Percentiles rank a stretch among this genome's conserved stretches.
These are phyloP conservation scores for Candida morakotiae DNA, from an alignment of 805 yeast genomes.

Conservation along the genomic window DNA sequence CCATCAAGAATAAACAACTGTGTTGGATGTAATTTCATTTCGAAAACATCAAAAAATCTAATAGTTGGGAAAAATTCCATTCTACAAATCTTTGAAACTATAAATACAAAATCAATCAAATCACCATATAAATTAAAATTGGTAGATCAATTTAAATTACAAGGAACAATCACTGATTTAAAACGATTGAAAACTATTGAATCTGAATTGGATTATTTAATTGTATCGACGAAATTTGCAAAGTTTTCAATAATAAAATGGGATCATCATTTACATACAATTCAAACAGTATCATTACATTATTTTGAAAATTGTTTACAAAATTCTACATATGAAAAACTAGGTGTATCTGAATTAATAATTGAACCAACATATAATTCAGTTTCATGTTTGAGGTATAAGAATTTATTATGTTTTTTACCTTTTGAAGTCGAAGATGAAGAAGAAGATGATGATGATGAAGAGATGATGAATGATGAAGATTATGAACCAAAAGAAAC, in stretches of 20 bases:
- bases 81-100: constrained; percentile 55
- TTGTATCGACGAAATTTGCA: constrained; percentile 68
- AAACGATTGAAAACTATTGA: constrained; percentile 47
- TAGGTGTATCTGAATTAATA: constrained; percentile 42
- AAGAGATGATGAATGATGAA: constrained; percentile 19
- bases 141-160: constrained; percentile 62
- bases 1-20: constrained; percentile 72
- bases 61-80: constrained; percentile 68
- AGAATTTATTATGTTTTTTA: constrained; percentile 66
- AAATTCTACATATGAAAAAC: constrained; percentile 42
- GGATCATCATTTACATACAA: constrained; percentile 48
- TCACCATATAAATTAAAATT: constrained; percentile 27
- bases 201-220: constrained; percentile 52
- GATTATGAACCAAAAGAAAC: constrained; percentile 7
- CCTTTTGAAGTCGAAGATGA: constrained; percentile 53
- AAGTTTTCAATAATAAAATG: constrained; percentile 75
- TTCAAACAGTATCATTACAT: constrained; percentile 79
- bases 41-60: constrained; percentile 46
- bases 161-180: constrained; percentile 65
- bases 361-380: constrained; percentile 56
- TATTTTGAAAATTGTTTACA: constrained; percentile 73
- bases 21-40: constrained; percentile 48
- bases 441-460: constrained; percentile 20
- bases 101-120: constrained; percentile 18
- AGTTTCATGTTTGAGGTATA: constrained; percentile 55